phyloP scores from a whole-genome alignment of 1,284 basidiomycete species.

The Stygiomarasmius scandens region DNA sequence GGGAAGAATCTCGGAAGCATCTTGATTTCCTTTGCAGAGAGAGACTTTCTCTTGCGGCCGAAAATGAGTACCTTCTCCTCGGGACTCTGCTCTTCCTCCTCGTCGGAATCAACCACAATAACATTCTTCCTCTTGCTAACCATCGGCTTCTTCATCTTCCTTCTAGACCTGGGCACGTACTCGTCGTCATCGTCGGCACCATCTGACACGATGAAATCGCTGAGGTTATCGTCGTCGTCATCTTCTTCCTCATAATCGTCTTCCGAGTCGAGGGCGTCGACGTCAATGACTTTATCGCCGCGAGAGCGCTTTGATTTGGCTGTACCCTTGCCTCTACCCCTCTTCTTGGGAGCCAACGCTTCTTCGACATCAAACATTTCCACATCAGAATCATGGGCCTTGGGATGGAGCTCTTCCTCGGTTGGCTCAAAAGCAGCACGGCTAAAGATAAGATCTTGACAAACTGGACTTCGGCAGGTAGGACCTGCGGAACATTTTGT shows the following conservation, averaged over 20 bases:
- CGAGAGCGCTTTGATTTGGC: conserved; percentile 14
- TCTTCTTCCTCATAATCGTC: conserved; percentile 24
- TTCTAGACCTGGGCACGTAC: conserved; percentile 45
- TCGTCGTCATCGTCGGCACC: conserved; percentile 54
- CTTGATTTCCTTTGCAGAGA: conserved; percentile 37
- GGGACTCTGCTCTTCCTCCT: conserved; percentile 44
- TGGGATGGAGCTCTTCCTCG: conserved; percentile 41
- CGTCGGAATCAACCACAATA: conserved; percentile 50
- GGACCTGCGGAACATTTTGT: conserved; percentile 40
- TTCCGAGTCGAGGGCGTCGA: conserved; percentile 4
- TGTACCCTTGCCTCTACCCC: conserved; percentile 28
- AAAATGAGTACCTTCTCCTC: conserved; percentile 46
- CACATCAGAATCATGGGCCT: conserved; percentile 23
- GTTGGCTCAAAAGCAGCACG: conserved; percentile 53
- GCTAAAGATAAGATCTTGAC: conserved; percentile 44
- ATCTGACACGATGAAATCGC: conserved; percentile 55
- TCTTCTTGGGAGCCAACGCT: conserved; percentile 4
- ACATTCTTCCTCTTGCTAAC: conserved; percentile 31
- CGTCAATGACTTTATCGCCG: conserved; percentile 8
- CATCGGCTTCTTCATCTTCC: conserved; percentile 37
- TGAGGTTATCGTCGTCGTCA: conserved; percentile 44
- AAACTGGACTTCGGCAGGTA: conserved; percentile 48
- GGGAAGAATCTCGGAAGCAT: conserved; percentile 54
- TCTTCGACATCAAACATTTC: conserved; percentile 26
- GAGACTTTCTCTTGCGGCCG: conserved; percentile 33